Base-by-base conservation (phyloP, 78 protist genomes). In the Speleostelium caveatum region DNA sequence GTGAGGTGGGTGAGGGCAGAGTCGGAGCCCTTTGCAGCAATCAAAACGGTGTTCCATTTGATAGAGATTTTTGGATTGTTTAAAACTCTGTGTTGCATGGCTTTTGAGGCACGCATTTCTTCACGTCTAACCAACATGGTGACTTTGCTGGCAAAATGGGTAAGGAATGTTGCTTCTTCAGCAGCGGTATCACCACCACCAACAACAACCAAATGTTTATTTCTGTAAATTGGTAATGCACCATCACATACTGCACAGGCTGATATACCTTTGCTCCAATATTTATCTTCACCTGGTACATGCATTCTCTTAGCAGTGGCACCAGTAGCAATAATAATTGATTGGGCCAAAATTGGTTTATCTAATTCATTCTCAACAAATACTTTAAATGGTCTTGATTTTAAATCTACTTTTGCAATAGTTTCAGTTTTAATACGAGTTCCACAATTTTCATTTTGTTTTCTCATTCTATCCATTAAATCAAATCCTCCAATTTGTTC, bases 201-300 rank as follows among this genome's bases (percentile, higher is more conserved):
- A 3, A 96, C 94, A 32, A 97, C 97, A 19, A 51, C 87, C 26
- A 97, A 71, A 38, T 79, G 94, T 58, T 91, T 67, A 53, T 87
- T 89, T 21, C 94, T 58, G 90, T 65, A 96, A 65, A 96, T 61
- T 72, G 96, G 96, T n/a, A 88, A 63, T 1, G 88, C 86, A 36
- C 94, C 99, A 58, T 97, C 97, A 41, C 99, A 97, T 26, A 93
- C 92, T 22, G 97, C 98, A 65, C 99, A 97, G 5, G 96, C 94
- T 22, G 93, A 76, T 51, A 97, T 72, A 67, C 97, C 97, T 39
- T 62, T 86, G 39, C 78, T 39, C 96, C 92, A 75, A 79, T 76
- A 94, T 4, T 32, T n/a, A n/a, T 42, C 78, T 39, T 94, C 94
- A 53, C 93, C 90, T 53, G 92, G 94, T 10, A 95, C 61, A 39